phyloP scores from a whole-genome alignment of 1,284 basidiomycete genomes.

The Naganishia sp. region DNA sequence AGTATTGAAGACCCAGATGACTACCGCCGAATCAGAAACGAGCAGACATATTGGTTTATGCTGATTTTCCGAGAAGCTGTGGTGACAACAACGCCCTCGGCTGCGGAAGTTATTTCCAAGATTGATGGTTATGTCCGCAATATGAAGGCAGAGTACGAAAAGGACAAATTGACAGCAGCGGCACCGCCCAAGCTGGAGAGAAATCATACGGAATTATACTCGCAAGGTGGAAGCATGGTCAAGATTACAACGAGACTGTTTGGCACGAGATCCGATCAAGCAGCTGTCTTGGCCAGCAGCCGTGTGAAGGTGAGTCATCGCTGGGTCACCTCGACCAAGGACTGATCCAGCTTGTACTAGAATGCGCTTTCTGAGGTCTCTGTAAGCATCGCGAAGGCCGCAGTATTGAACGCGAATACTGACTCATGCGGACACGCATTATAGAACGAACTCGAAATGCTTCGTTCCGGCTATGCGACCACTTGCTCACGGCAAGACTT shows the following conservation, averaged over 20 bases:
- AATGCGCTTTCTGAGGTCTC: slow-evolving; percentile 16
- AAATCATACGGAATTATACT: slow-evolving; percentile 23
- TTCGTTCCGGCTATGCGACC: slow-evolving; percentile 13
- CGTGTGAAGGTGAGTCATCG: slow-evolving; percentile 4
- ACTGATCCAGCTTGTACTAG: background rate
- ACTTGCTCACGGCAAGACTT: slow-evolving; percentile 22
- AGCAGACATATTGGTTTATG: slow-evolving; percentile 39
- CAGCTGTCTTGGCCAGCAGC: slow-evolving; percentile 18
- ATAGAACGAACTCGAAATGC: slow-evolving; percentile 23
- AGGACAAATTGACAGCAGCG: background rate
- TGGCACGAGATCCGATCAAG: slow-evolving; percentile 14
- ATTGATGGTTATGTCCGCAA: slow-evolving; percentile 30
- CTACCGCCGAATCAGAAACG: slow-evolving; percentile 33
- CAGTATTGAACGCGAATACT: no score
- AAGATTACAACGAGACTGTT: slow-evolving; percentile 27
- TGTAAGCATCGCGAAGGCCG: background rate
- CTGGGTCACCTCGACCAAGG: background rate
- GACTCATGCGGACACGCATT: background rate
- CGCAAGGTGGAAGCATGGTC: slow-evolving; percentile 25
- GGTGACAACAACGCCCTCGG: slow-evolving; percentile 1
- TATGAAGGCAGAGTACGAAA: slow-evolving; percentile 29
- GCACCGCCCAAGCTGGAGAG: slow-evolving; percentile 18
- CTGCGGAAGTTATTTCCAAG: slow-evolving; percentile 22
- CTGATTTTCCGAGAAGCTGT: slow-evolving; percentile 27
- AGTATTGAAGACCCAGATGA: slow-evolving; percentile 62